phyloP scores from a whole-genome alignment of 352 stramenopile genomes.

The Pythium dissimile region DNA sequence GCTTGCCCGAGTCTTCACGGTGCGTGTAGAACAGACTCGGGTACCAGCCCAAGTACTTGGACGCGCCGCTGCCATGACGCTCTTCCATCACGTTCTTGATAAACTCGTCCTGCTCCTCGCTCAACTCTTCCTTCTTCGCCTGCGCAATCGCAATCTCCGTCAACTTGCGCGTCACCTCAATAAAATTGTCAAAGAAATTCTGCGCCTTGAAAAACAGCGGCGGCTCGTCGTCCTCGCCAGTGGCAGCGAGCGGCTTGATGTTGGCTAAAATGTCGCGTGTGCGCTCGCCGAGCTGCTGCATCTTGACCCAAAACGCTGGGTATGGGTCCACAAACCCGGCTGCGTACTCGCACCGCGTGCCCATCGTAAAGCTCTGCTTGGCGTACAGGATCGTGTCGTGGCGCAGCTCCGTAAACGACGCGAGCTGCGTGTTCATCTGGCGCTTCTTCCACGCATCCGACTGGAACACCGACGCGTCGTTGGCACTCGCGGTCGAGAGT shows the following conservation, averaged over 20 bases:
- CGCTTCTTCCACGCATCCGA: conserved; percentile 19
- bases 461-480: conserved; percentile 9
- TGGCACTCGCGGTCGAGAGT: conserved; percentile 9
- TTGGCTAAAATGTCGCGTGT: neutral
- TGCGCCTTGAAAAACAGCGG: conserved; percentile 2
- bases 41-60: conserved; percentile 31
- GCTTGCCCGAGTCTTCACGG: conserved; percentile 28
- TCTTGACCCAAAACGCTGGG: conserved; percentile 19
- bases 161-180: conserved; percentile 10
- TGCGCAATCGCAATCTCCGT: conserved; percentile 11
- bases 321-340: conserved; percentile 27
- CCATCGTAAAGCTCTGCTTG: conserved; percentile 23
- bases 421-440: conserved; percentile 28
- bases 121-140: neutral
- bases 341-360: conserved; percentile 18
- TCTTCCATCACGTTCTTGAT: conserved; percentile 28
- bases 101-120: conserved; percentile 18
- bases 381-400: conserved; percentile 30
- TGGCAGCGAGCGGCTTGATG: neutral
- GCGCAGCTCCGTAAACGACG: conserved; percentile 19
- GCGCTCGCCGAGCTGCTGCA: conserved; percentile 20
- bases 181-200: conserved; percentile 20
- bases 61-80: conserved; percentile 11
- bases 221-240: neutral
- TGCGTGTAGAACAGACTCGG: conserved; percentile 29